Evolutionary conservation across 2,329 filamentous ascomycete species (phyloP).

Genomic region (Xylaria sp.): DNA sequence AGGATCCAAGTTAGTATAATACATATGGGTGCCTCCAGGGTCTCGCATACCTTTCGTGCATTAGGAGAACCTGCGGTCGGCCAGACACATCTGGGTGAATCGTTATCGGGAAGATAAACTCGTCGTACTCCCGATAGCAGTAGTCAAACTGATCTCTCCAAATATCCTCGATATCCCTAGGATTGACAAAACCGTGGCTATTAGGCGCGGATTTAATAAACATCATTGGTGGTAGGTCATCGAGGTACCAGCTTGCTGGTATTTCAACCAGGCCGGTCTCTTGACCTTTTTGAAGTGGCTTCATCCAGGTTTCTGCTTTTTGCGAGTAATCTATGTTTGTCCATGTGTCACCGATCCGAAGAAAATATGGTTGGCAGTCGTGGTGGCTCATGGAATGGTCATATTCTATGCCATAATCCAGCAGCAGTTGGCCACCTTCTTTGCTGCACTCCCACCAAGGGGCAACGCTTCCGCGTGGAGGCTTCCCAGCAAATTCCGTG

Average conservation of each 20-base stretch:
- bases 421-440: slow-evolving; percentile 68
- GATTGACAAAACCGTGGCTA: slow-evolving; percentile 65
- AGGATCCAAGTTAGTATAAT: too few relatives aligned
- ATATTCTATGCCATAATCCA: slow-evolving; percentile 72
- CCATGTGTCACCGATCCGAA: slow-evolving; percentile 68
- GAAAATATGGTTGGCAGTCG: slow-evolving; percentile 68
- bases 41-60: slow-evolving; percentile 28
- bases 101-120: slow-evolving; percentile 79
- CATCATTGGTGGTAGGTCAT: slow-evolving; percentile 72
- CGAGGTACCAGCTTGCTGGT: slow-evolving; percentile 64
- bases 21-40: not conserved
- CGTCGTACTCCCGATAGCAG: slow-evolving; percentile 77
- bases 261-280: slow-evolving; percentile 70
- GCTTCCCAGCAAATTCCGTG: slow-evolving; percentile 73
- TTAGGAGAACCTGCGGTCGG: slow-evolving; percentile 54
- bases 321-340: slow-evolving; percentile 71
- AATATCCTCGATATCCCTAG: slow-evolving; percentile 65
- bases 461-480: slow-evolving; percentile 72
- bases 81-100: slow-evolving; percentile 77
- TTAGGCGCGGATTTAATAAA: slow-evolving; percentile 71
- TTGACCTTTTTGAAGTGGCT: slow-evolving; percentile 63
- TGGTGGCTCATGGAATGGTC: slow-evolving; percentile 71
- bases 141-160: slow-evolving; percentile 74
- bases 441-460: slow-evolving; percentile 76
- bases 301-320: slow-evolving; percentile 69